phyloP scores from a whole-genome alignment of 2,329 filamentous ascomycete genomes.

The Exophiala calicioides region DNA sequence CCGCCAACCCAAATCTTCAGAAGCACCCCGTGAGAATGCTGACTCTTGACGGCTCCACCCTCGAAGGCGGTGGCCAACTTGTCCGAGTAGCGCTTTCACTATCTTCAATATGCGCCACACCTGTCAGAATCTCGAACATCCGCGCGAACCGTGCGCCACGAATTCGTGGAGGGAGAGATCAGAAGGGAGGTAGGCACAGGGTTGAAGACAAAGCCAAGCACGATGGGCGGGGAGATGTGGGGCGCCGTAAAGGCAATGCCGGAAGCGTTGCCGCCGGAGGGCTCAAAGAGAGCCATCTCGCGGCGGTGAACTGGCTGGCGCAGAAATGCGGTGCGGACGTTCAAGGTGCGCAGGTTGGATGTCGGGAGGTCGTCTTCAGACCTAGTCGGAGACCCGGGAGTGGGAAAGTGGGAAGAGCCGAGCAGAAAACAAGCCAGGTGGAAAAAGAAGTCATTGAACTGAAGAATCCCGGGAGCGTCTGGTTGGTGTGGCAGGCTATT shows the following conservation, averaged over 20 bases:
- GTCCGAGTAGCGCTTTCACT: conserved; percentile 59
- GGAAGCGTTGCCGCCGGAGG: conserved; percentile 46
- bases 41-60: conserved; percentile 55
- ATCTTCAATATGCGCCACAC: conserved; percentile 53
- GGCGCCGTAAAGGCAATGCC: conserved; percentile 1
- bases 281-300: conserved; percentile 59
- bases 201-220: not conserved
- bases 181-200: not conserved
- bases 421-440: not conserved
- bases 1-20: too few species aligned
- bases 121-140: conserved; percentile 55
- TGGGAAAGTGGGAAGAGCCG: not conserved
- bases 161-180: conserved; percentile 1
- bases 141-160: conserved; percentile 51
- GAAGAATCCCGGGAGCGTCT: conserved; percentile 55
- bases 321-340: conserved; percentile 49
- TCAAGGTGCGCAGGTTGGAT: conserved; percentile 39
- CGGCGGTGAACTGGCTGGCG: conserved; percentile 56
- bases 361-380: conserved; percentile 37
- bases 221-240: conserved; percentile 5
- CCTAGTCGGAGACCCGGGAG: conserved; percentile 6
- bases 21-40: conserved; percentile 33
- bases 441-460: conserved; percentile 41
- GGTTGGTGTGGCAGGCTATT: conserved; percentile 60
- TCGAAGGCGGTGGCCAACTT: conserved; percentile 65